A percentile compares a stretch with the other conserved stretches of the same genome.
Evolutionary conservation across 352 stramenopile species (phyloP).

Genomic region (Blastocystis sp.): DNA sequence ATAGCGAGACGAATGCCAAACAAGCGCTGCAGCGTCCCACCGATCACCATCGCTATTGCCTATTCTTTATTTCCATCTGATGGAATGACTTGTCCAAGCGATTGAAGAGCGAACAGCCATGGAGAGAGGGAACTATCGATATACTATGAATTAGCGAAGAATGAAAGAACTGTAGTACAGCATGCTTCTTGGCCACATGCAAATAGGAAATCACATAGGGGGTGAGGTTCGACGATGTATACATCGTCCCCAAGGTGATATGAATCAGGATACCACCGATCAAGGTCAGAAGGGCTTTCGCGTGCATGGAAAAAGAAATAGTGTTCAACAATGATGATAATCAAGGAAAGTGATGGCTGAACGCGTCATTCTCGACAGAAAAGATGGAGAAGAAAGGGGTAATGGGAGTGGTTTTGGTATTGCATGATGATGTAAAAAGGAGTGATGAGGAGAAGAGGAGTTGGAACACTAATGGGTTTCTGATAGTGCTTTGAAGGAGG

Average conservation of each 20-base stretch:
- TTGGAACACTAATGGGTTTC: not conserved
- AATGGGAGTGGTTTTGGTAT: not conserved
- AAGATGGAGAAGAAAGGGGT: not conserved
- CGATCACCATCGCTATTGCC: conserved; percentile 46
- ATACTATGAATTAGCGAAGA: not conserved
- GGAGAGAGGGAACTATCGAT: conserved; percentile 51
- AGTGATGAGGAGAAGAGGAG: too few relatives aligned
- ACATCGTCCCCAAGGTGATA: conserved; percentile 64
- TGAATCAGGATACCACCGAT: conserved; percentile 68
- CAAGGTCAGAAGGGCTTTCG: conserved; percentile 55
- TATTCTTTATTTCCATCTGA: not conserved
- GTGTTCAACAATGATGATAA: not conserved
- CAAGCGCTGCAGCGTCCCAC: conserved; percentile 20
- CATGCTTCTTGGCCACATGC: conserved; percentile 35
- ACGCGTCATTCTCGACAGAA: not conserved
- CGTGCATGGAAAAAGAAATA: conserved; percentile 51
- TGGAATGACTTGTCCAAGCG: conserved; percentile 16
- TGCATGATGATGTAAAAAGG: not conserved
- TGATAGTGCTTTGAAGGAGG: not conserved
- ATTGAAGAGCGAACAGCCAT: conserved; percentile 59
- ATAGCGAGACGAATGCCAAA: conserved; percentile 37
- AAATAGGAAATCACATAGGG: conserved; percentile 69
- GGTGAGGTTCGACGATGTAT: conserved; percentile 62
- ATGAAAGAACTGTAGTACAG: not conserved
- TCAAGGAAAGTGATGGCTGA: not conserved